Evolutionary conservation across 1,284 basidiomycete genomes (phyloP).

Genomic region (Neonothopanus nambi): DNA sequence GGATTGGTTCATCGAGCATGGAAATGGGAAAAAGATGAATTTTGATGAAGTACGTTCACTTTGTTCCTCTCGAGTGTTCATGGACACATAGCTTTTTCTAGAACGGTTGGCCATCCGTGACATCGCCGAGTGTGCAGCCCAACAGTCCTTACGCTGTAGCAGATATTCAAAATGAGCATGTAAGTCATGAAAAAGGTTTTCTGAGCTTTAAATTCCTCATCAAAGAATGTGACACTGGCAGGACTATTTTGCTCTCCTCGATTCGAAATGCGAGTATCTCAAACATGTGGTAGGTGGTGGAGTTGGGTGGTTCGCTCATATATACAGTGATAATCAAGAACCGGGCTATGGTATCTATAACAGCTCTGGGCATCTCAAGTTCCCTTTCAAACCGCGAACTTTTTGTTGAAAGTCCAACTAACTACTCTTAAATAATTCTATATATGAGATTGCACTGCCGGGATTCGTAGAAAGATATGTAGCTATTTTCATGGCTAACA

Average conservation of each 20-base stretch:
- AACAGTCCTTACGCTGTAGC: slow-evolving; percentile 58
- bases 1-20: slow-evolving; percentile 59
- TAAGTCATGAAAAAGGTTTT: slow-evolving; percentile 29
- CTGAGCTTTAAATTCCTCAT: background rate
- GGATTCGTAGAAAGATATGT: no score
- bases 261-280: slow-evolving; percentile 58
- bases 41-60: slow-evolving; percentile 51
- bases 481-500: no score
- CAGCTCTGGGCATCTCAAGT: slow-evolving; percentile 47
- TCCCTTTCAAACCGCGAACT: slow-evolving; percentile 52
- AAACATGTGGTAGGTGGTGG: slow-evolving; percentile 60
- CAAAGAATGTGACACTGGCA: slow-evolving; percentile 24
- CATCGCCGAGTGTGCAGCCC: slow-evolving; percentile 58
- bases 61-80: background rate
- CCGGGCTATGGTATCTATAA: slow-evolving; percentile 69
- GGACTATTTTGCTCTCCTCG: slow-evolving; percentile 65
- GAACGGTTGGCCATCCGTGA: slow-evolving; percentile 75
- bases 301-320: slow-evolving; percentile 80
- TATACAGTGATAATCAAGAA: slow-evolving; percentile 66
- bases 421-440: no score
- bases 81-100: slow-evolving; percentile 25
- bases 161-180: slow-evolving; percentile 57
- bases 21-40: slow-evolving; percentile 70
- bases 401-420: slow-evolving; percentile 35
- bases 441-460: no score